These are phyloP conservation scores for Tephrocybe sp. DNA, from an alignment of 768 basidiomycete genomes.

Conservation along the genomic window DNA sequence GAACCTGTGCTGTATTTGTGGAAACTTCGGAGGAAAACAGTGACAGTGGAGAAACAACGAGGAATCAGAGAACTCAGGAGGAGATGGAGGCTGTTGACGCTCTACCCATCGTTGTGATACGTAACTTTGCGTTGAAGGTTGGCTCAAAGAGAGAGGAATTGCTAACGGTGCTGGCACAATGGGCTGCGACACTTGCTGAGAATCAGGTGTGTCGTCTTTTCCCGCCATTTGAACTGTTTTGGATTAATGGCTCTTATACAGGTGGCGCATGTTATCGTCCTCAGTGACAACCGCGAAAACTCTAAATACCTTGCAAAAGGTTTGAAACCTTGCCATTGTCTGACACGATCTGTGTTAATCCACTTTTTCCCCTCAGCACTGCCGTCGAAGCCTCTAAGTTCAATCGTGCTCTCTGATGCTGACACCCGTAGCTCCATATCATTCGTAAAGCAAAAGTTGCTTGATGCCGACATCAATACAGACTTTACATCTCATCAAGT, in stretches of 20 bases:
- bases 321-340: conserved; percentile 21
- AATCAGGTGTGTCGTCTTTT: conserved; percentile 53
- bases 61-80: conserved; percentile 34
- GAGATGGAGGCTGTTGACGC: conserved; percentile 55
- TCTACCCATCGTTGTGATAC: conserved; percentile 85
- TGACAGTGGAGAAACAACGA: conserved; percentile 15
- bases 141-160: conserved; percentile 67
- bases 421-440: conserved; percentile 75
- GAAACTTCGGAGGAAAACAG: conserved; percentile 15
- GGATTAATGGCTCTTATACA: conserved; percentile 25
- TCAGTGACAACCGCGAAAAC: conserved; percentile 89
- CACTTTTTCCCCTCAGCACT: conserved; percentile 50
- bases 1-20: background rate
- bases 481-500: conserved; percentile 57
- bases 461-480: conserved; percentile 51
- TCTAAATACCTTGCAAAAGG: conserved; percentile 83
- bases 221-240: background rate
- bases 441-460: conserved; percentile 80
- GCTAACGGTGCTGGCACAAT: conserved; percentile 73
- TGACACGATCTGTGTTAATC: background rate
- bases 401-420: conserved; percentile 83
- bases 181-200: conserved; percentile 83
- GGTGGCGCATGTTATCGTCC: conserved; percentile 90
- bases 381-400: conserved; percentile 78
- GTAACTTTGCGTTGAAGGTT: conserved; percentile 67